Evolutionary conservation across 2,329 filamentous ascomycete species (phyloP).

Genomic region (Ophiocordyceps unilateralis): DNA sequence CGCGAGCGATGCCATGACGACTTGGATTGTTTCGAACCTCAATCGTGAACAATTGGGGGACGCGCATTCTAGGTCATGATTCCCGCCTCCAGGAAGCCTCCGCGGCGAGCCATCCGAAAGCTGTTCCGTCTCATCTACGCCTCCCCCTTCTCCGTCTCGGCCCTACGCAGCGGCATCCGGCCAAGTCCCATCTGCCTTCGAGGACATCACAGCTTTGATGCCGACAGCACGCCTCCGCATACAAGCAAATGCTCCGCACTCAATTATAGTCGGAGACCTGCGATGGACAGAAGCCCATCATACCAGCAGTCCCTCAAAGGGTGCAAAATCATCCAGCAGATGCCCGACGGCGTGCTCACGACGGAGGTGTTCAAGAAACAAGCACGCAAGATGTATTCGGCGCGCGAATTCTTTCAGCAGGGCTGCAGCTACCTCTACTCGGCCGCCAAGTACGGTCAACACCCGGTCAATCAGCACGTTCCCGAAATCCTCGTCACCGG

Average conservation of each 20-base stretch:
- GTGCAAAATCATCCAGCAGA: slow-evolving; percentile 5
- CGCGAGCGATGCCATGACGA: too few relatives aligned
- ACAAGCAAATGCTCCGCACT: background rate
- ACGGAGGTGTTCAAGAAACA: slow-evolving; percentile 7
- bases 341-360: slow-evolving; percentile 2
- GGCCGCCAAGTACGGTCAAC: slow-evolving; percentile 27
- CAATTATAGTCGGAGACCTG: too few relatives aligned
- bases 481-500: slow-evolving; percentile 62
- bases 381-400: slow-evolving; percentile 9
- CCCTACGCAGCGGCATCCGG: background rate
- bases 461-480: slow-evolving; percentile 31
- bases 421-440: slow-evolving; percentile 29
- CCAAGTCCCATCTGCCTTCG: background rate
- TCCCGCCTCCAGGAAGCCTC: slow-evolving; percentile 1
- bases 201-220: background rate
- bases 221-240: background rate
- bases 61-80: background rate
- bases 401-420: slow-evolving; percentile 15
- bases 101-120: background rate
- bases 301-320: slow-evolving; percentile 5
- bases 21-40: too few relatives aligned
- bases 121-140: background rate
- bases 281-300: too few relatives aligned
- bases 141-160: slow-evolving; percentile 3
- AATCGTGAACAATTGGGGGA: too few relatives aligned